Evolutionary conservation across 768 basidiomycete genomes (phyloP).

Genomic region (Lactarius quietus): DNA sequence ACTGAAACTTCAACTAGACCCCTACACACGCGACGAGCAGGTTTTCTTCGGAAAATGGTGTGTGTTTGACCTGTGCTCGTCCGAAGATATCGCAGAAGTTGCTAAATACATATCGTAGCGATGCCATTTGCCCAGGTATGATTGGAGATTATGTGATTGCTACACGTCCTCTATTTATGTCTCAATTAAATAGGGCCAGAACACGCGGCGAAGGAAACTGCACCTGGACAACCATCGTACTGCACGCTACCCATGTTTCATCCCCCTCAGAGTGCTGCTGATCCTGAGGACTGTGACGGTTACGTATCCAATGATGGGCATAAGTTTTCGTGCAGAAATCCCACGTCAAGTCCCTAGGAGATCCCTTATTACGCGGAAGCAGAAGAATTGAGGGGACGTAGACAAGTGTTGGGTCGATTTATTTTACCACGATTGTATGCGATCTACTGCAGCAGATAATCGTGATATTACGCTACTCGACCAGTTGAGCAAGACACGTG

Average conservation of each 20-base stretch:
- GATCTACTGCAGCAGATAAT: too few relatives aligned
- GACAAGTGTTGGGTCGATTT: too few relatives aligned
- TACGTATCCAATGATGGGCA: too few relatives aligned
- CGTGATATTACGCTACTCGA: too few relatives aligned
- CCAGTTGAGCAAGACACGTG: too few relatives aligned
- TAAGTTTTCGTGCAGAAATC: too few relatives aligned
- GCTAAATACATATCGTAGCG: conserved; percentile 33
- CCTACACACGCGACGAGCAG: conserved; percentile 55
- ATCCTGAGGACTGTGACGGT: conserved; percentile 32
- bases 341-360: too few relatives aligned
- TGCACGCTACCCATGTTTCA: too few relatives aligned
- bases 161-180: background rate
- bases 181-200: conserved; percentile 42
- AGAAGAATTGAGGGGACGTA: too few relatives aligned
- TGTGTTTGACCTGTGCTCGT: conserved; percentile 13
- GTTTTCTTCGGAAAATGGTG: conserved; percentile 52
- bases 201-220: conserved; percentile 35
- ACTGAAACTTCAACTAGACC: conserved; percentile 38
- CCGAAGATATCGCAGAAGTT: background rate
- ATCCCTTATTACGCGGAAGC: too few relatives aligned
- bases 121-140: conserved; percentile 49
- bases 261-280: too few relatives aligned
- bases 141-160: background rate
- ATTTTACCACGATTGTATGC: too few relatives aligned
- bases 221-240: conserved; percentile 45